Evolutionary conservation across 2,329 filamentous ascomycete species (phyloP).

Genomic region (Trichoderma cornu-damae): DNA sequence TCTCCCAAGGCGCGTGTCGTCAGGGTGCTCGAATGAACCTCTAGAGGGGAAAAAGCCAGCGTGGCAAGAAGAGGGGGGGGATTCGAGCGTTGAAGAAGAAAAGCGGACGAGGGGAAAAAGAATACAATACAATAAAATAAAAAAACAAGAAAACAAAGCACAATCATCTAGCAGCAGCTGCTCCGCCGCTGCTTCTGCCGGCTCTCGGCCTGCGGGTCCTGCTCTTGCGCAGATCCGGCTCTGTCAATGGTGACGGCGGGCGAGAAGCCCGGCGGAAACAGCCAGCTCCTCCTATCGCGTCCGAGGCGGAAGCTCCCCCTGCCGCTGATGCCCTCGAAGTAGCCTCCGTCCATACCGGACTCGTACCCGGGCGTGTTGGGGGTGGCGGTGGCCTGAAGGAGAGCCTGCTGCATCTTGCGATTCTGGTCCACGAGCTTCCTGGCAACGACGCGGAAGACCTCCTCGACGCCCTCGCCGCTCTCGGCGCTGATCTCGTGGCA

Average conservation of each 20-base stretch:
- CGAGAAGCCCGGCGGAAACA: constrained; percentile 52
- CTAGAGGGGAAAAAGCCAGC: background rate
- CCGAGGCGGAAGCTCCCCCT: constrained; percentile 53
- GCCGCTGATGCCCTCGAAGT: constrained; percentile 47
- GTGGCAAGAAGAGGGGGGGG: too few relatives aligned
- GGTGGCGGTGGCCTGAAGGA: constrained; percentile 50
- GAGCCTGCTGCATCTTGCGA: constrained; percentile 56
- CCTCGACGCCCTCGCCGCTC: constrained; percentile 91
- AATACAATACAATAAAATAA: too few relatives aligned
- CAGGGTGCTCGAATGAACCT: background rate
- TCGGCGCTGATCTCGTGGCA: constrained; percentile 96
- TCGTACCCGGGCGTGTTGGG: constrained; percentile 47
- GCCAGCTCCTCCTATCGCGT: constrained; percentile 54
- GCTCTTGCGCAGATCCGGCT: constrained; percentile 31
- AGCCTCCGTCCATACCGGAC: constrained; percentile 41
- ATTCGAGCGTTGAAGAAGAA: too few relatives aligned
- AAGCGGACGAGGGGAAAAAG: too few relatives aligned
- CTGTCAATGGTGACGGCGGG: constrained; percentile 47
- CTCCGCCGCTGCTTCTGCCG: constrained; percentile 25
- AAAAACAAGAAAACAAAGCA: background rate
- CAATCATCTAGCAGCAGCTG: constrained; percentile 28
- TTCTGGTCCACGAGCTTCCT: constrained; percentile 61
- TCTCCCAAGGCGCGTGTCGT: background rate
- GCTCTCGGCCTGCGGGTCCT: constrained; percentile 23
- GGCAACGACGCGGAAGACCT: constrained; percentile 75